A percentile compares a stretch with the other conserved stretches of the same genome.
phyloP scores from a whole-genome alignment of 2,329 filamentous ascomycete species.

The Dactylonectria estremocensis region DNA sequence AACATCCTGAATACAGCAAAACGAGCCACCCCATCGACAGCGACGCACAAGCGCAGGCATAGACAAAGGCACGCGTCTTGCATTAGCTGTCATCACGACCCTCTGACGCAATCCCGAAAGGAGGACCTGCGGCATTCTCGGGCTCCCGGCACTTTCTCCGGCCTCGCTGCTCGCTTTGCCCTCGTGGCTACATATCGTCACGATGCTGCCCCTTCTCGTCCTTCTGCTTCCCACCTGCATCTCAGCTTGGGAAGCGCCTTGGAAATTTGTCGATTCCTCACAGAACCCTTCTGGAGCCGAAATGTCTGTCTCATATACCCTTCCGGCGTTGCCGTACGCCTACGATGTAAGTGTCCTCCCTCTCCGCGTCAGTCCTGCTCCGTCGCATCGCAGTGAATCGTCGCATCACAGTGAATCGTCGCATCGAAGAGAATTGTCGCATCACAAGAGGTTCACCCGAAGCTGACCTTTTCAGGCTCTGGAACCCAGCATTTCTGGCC shows the following conservation, averaged over 20 bases:
- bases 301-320: constrained; percentile 67
- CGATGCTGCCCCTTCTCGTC: constrained; percentile 27
- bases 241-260: constrained; percentile 11
- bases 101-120: constrained; percentile 31
- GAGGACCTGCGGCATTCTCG: constrained; percentile 5
- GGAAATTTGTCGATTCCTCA: neutral
- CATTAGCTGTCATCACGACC: constrained; percentile 14
- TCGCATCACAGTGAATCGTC: neutral
- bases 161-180: neutral
- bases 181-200: constrained; percentile 11
- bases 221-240: constrained; percentile 17
- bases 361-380: too few species aligned
- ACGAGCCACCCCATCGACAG: too few species aligned
- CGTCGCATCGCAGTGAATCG: neutral
- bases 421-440: neutral
- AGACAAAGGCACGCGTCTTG: neutral
- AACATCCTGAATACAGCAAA: too few species aligned
- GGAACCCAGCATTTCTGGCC: constrained; percentile 80
- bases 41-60: too few species aligned
- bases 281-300: constrained; percentile 18
- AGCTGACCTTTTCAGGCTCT: constrained; percentile 67
- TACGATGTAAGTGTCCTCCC: constrained; percentile 74
- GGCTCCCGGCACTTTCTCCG: neutral
- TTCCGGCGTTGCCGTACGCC: constrained; percentile 77
- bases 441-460: neutral